phyloP scores from a whole-genome alignment of 129 eudicot species.

The Dittrichia graveolens region DNA sequence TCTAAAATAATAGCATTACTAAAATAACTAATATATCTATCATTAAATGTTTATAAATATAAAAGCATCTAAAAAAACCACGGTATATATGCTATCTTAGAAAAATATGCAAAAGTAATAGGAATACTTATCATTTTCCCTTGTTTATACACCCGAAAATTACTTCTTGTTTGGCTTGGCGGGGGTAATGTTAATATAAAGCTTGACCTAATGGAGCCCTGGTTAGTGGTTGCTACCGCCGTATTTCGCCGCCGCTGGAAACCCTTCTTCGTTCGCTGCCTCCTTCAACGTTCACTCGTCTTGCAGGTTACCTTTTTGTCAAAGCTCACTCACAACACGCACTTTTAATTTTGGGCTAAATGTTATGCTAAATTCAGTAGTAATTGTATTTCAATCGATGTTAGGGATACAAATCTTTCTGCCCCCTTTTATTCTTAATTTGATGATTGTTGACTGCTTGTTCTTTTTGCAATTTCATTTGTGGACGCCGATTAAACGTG shows the following conservation, averaged over 20 bases:
- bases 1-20: no score
- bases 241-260: neutral
- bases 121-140: no score
- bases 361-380: neutral
- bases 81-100: no score
- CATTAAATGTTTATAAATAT: no score
- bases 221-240: neutral
- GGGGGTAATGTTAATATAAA: no score
- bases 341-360: neutral
- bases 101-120: no score
- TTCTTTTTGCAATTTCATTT: neutral
- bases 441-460: neutral
- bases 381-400: neutral
- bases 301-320: conserved; percentile 18
- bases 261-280: conserved; percentile 15
- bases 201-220: no score
- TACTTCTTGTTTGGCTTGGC: no score
- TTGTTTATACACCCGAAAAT: no score
- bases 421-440: neutral
- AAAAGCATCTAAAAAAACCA: no score
- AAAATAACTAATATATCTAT: no score
- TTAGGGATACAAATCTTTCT: neutral
- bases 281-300: conserved; percentile 14
- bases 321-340: neutral
- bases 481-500: conserved; percentile 6